Percentiles rank a stretch among this genome's conserved stretches.
phyloP scores from a whole-genome alignment of 2,329 filamentous ascomycete species.

The Hortaea werneckii region DNA sequence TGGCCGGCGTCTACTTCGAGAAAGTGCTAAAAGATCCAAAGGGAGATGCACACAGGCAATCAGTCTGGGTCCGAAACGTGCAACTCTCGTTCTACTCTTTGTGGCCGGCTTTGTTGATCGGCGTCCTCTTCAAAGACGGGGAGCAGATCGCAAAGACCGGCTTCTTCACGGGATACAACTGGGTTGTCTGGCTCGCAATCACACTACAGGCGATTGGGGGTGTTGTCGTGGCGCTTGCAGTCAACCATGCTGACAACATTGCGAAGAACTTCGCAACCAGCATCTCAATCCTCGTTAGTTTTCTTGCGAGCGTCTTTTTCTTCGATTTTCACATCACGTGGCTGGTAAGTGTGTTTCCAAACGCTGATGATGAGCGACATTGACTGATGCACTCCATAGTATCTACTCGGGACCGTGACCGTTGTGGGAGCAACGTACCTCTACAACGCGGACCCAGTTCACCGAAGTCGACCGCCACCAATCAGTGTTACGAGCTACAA shows the following conservation, averaged over 20 bases:
- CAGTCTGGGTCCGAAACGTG: constrained; percentile 88
- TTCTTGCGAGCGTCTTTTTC: constrained; percentile 72
- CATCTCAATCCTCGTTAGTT: constrained; percentile 81
- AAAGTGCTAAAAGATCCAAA: constrained; percentile 81
- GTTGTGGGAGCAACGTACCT: constrained; percentile 78
- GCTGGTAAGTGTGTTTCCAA: constrained; percentile 62
- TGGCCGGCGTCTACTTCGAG: constrained; percentile 81
- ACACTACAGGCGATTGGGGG: constrained; percentile 74
- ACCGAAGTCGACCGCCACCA: constrained; percentile 48
- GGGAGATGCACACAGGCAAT: constrained; percentile 48
- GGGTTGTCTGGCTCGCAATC: constrained; percentile 79
- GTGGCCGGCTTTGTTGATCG: constrained; percentile 77
- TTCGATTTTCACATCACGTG: constrained; percentile 68
- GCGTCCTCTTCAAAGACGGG: constrained; percentile 79
- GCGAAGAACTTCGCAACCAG: constrained; percentile 90
- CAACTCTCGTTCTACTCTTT: constrained; percentile 91
- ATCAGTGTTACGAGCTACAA: constrained; percentile 58
- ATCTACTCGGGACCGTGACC: constrained; percentile 65
- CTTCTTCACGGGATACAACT: constrained; percentile 92
- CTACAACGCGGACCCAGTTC: constrained; percentile 52
- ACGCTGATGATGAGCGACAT: too few species aligned
- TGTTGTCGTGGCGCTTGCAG: constrained; percentile 69
- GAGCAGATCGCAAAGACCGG: constrained; percentile 71
- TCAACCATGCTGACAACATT: constrained; percentile 79
- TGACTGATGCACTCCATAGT: constrained; percentile 43